Base-by-base conservation (phyloP, 2,329 filamentous ascomycete genomes). In the Microthyrium microscopicum region DNA sequence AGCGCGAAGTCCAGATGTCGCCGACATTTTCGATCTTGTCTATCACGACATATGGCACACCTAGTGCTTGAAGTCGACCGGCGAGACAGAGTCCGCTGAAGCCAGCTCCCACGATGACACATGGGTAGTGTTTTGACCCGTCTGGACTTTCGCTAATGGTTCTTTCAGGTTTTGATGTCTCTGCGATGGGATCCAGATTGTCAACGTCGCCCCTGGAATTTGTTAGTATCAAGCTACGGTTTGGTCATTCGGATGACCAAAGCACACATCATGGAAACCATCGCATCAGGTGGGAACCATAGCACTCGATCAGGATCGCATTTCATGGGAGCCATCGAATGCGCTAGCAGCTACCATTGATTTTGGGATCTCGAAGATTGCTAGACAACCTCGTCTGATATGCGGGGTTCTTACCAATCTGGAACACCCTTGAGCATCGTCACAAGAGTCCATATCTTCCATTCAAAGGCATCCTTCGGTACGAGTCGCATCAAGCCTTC, bases 1-100 rank as follows among this genome's bases (percentile, higher is more conserved):
- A 77, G 29, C 73, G 53, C 25, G 60, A 58, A 12, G 72, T 58
- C 73, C 73, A 77, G 46, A 70, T 76, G 40, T 77, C 71, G 11
- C 73, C 73, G 0, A 77, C 55, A 3, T 61, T 56, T 1, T 62
- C 55, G 36, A 73, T 68, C 16, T 58, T 55, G 42, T 77, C 73
- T 15, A 77, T 56, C n/a, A 77, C 44, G 2, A 77, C 53, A 1
- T 66, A 52, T 9, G 63, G 52, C 3, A 77, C 52, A 2, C 64
- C 60, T 1, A 75, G 57, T 57, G 68, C 66, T 42, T 72, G 70
- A 17, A 77, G 57, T 3, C 71, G 61, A 1, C 69, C 71, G 1
- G 67, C 70, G 1, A 58, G 55, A 0, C 63, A 66, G 3, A 77
- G 54, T 1, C 73, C 73, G 4, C 61, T 62, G 46, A 77, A 73